Evolutionary conservation across 768 basidiomycete species (phyloP).

Genomic region (Hysterangium stoloniferum): DNA sequence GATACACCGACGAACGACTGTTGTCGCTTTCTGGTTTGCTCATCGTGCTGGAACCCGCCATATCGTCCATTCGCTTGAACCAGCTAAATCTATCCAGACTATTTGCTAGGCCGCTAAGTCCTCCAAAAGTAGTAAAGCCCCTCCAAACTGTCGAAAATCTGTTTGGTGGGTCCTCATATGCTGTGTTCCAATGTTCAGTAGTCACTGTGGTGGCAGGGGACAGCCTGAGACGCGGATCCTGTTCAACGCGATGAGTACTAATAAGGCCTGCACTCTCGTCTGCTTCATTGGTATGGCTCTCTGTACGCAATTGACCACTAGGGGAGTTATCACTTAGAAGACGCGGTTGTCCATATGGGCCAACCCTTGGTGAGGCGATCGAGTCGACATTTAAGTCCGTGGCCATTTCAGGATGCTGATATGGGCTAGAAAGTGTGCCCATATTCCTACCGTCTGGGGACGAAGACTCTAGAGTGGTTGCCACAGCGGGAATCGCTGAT

Average conservation of each 20-base stretch:
- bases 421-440: too few species aligned
- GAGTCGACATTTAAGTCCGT: not conserved
- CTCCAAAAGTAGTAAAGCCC: too few species aligned
- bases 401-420: too few species aligned
- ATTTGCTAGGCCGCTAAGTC: conserved; percentile 41
- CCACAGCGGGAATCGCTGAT: too few species aligned
- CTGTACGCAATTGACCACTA: not conserved
- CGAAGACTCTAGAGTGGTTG: not conserved
- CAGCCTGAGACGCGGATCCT: conserved; percentile 19
- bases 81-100: conserved; percentile 45
- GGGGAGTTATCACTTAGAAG: not conserved
- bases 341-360: not conserved
- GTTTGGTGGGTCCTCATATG: too few species aligned
- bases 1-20: conserved; percentile 5
- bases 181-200: not conserved
- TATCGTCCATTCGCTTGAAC: conserved; percentile 38
- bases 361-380: not conserved
- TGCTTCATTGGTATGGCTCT: conserved; percentile 24
- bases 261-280: conserved; percentile 38
- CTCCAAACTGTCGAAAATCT: not conserved
- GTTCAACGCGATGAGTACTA: conserved; percentile 45
- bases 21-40: too few species aligned
- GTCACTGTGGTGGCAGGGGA: not conserved
- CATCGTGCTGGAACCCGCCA: not conserved
- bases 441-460: too few species aligned